Conservation (phyloP, 208 protist genomes). For the Acanthamoeba polyphaga region DNA sequence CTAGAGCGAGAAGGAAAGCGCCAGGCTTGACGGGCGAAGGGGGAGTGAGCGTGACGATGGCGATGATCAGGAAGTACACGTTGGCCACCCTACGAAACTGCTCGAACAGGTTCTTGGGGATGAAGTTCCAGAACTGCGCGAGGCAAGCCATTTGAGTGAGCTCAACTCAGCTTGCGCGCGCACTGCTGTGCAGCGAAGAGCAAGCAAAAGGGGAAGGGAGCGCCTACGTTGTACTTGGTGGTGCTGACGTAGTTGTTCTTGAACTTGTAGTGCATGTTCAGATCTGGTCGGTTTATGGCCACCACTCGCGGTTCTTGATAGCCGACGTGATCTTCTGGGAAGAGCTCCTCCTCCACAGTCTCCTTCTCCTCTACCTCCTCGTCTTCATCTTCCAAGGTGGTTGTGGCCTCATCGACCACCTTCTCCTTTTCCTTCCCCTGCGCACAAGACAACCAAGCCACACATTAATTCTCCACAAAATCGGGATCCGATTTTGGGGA, state of each 20-base stretch:
- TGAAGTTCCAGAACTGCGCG: conserved; percentile 91
- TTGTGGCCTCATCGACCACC: not conserved
- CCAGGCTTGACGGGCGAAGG: conserved; percentile 94
- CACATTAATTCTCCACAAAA: not conserved
- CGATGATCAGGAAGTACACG: conserved; percentile 96
- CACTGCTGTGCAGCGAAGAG: not conserved
- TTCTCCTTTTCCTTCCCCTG: not conserved
- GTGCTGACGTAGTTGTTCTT: conserved; percentile 70
- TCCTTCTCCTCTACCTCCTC: not conserved
- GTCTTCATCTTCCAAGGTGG: not conserved
- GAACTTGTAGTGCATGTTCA: conserved; percentile 43
- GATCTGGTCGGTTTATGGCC: conserved; percentile 32
- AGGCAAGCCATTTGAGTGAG: not conserved
- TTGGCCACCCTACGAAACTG: conserved; percentile 97
- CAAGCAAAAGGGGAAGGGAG: not conserved
- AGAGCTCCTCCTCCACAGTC: conserved; percentile 27
- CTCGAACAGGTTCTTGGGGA: conserved; percentile 97
- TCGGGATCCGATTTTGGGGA: not conserved
- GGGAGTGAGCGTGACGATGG: conserved; percentile 61
- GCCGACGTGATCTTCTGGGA: conserved; percentile 18
- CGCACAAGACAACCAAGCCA: not conserved
- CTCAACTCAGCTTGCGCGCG: not conserved
- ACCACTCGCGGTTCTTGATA: conserved; percentile 44
- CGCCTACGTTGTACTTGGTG: conserved; percentile 52
- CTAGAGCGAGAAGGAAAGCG: conserved; percentile 88